Conservation (phyloP, 2,329 filamentous ascomycete genomes). For the Reticulascus tulasneorum region DNA sequence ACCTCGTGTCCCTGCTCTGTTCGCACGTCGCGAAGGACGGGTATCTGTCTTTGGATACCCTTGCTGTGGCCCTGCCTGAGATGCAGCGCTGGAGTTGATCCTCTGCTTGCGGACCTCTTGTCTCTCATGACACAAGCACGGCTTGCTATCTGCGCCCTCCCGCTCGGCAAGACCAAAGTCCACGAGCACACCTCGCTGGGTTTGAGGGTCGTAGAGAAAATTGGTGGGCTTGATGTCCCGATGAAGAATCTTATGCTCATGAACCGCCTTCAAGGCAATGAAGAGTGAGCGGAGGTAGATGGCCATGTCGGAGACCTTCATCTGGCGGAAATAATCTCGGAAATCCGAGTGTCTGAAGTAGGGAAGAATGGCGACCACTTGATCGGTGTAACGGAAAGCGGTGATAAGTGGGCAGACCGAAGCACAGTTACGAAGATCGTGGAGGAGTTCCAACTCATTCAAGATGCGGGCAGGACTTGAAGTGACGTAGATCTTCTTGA, state of each 20-base stretch:
- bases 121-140: slow-evolving; percentile 75
- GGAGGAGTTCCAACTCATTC: slow-evolving; percentile 91
- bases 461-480: slow-evolving; percentile 90
- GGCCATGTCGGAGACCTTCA: slow-evolving; percentile 80
- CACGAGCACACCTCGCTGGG: slow-evolving; percentile 84
- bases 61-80: slow-evolving; percentile 47
- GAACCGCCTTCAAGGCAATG: slow-evolving; percentile 77
- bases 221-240: slow-evolving; percentile 98
- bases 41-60: slow-evolving; percentile 89
- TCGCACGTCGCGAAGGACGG: slow-evolving; percentile 82
- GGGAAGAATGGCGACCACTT: slow-evolving; percentile 89
- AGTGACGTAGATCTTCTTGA: slow-evolving; percentile 99
- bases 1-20: slow-evolving; percentile 89
- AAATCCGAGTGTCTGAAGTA: slow-evolving; percentile 97
- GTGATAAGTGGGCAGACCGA: slow-evolving; percentile 95
- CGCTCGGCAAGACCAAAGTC: slow-evolving; percentile 96
- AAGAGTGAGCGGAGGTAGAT: slow-evolving; percentile 89
- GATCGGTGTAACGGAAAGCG: slow-evolving; percentile 90
- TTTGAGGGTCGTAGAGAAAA: slow-evolving; percentile 83
- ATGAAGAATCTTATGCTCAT: slow-evolving; percentile 81
- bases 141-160: slow-evolving; percentile 70
- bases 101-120: slow-evolving; percentile 57
- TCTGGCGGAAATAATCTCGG: slow-evolving; percentile 86
- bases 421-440: slow-evolving; percentile 76
- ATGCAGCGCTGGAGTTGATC: slow-evolving; percentile 55